Base-by-base conservation (phyloP, 2,329 filamentous ascomycete species). In the Mycosphaerella arachidis region DNA sequence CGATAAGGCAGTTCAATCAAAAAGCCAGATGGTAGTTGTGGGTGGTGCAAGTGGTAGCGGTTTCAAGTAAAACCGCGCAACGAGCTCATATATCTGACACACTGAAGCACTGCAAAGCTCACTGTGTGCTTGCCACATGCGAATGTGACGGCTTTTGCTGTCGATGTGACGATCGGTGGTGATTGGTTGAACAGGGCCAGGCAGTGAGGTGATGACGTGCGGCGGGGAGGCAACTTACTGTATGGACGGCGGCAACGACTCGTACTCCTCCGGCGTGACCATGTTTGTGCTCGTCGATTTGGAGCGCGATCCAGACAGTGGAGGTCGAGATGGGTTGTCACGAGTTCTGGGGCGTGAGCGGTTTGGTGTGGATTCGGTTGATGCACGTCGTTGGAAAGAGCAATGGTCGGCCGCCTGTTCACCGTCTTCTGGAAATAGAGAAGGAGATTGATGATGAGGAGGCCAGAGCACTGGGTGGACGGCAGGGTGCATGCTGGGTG, bases 211-310 rank as follows among this genome's bases (percentile, higher is more conserved):
- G 40, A 35, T 20, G 40, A 45, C 10, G 37, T 16, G 52, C 51
- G 40, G 24, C 45, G 48, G 27, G 55, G 29, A 40, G 29, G 29
- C 9, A 54, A 76, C 76, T 69, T 73, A 79, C 77, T 76, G 74
- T 54, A 80, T 71, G 58, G 76, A 75, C 64, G 69, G 55, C 20
- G 78, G 77, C 62, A 80, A 70, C 37, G 72, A 68, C 53, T 75
- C 73, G 67, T 74, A 79, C 58, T 78, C 75, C 58, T 74, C 73
- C 64, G 74, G 64, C 40, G 70, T 63, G 18, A 70, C 53, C 66
- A 70, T 67, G 29, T 62, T 64, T 30, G 58, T 35, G 13, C 53
- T 51, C n/a, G 59, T 51, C n/a, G 59, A 51, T 10, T 55, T 59
- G 24, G 62, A 57, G 20, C 54, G 60, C 43, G 56, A 16, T 27